Conservation (phyloP, 352 stramenopile genomes). For the Globisporangium uncinulatum region DNA sequence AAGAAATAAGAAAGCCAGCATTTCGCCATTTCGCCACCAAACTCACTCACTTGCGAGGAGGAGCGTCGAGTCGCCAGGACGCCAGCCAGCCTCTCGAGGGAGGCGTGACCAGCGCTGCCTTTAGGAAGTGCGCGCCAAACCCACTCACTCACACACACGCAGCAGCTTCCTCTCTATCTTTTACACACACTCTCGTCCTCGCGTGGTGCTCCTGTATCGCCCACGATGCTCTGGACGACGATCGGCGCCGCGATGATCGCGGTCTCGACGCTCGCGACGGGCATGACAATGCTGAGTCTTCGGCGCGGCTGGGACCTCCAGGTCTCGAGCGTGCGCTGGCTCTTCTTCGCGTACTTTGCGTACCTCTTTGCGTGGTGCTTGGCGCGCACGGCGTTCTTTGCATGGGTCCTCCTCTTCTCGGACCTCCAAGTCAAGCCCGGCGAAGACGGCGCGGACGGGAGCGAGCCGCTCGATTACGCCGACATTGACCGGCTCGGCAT, state of each 20-base stretch:
- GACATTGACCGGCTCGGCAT: slow-evolving; percentile 48
- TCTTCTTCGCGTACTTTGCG: slow-evolving; percentile 36
- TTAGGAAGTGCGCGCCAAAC: too few species aligned
- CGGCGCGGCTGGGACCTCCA: slow-evolving; percentile 29
- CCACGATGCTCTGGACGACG: slow-evolving; percentile 27
- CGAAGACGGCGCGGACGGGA: slow-evolving; percentile 21
- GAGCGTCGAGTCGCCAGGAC: neutral
- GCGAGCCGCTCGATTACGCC: slow-evolving; percentile 19
- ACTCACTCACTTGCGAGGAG: neutral
- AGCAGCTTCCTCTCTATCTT: too few species aligned
- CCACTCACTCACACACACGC: too few species aligned
- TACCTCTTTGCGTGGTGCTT: slow-evolving; percentile 23
- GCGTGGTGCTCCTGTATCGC: too few species aligned
- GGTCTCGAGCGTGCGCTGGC: slow-evolving; percentile 28
- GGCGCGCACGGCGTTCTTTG: slow-evolving; percentile 14
- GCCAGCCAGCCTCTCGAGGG: too few species aligned
- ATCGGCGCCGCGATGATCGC: slow-evolving; percentile 13
- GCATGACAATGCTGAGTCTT: slow-evolving; percentile 23
- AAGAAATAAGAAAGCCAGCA: neutral
- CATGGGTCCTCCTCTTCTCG: slow-evolving; percentile 25
- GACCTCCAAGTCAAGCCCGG: slow-evolving; percentile 22
- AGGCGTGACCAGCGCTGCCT: too few species aligned
- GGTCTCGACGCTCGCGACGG: slow-evolving; percentile 16
- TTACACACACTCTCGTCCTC: too few species aligned
- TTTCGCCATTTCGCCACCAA: too few species aligned